phyloP scores from a whole-genome alignment of 2,329 filamentous ascomycete genomes.

The Dryadomyces quercus-mongolicae region DNA sequence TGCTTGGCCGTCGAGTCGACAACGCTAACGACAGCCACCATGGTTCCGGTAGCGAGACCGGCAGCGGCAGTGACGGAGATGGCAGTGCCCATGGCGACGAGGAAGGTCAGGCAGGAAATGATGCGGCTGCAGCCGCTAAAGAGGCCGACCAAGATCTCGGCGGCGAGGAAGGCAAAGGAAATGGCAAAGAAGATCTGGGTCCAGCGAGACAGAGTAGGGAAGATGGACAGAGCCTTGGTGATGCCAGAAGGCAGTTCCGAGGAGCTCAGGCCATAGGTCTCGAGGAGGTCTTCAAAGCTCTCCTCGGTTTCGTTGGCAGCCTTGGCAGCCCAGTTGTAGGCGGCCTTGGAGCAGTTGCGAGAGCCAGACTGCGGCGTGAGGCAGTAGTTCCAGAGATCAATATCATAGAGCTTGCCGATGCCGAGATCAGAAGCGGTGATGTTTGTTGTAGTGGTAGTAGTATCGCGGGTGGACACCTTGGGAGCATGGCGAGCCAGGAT shows the following conservation, averaged over 20 bases:
- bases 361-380: slow-evolving; percentile 41
- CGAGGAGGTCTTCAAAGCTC: slow-evolving; percentile 39
- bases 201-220: slow-evolving; percentile 65
- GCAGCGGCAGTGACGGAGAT: slow-evolving; percentile 55
- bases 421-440: slow-evolving; percentile 46
- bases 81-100: slow-evolving; percentile 61
- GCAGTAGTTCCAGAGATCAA: slow-evolving; percentile 86
- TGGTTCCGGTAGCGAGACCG: slow-evolving; percentile 62
- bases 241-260: slow-evolving; percentile 58
- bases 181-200: slow-evolving; percentile 73
- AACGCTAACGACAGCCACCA: slow-evolving; percentile 54
- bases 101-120: slow-evolving; percentile 70
- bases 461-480: neutral
- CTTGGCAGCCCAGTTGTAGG: slow-evolving; percentile 67
- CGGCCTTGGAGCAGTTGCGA: slow-evolving; percentile 55
- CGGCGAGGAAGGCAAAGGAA: slow-evolving; percentile 54
- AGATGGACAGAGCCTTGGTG: slow-evolving; percentile 55
- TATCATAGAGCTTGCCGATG: slow-evolving; percentile 65
- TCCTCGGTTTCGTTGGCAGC: slow-evolving; percentile 51
- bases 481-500: neutral
- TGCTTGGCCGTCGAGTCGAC: slow-evolving; percentile 54
- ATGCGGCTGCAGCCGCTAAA: slow-evolving; percentile 73
- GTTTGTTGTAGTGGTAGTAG: slow-evolving; percentile 23
- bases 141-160: slow-evolving; percentile 67
- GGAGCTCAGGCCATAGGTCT: slow-evolving; percentile 38